Evolutionary conservation across 192 early-diverging fungal species (phyloP), one percentile per base, ranked within the genome.

Genomic region (Obelidium mucronatum): DNA sequence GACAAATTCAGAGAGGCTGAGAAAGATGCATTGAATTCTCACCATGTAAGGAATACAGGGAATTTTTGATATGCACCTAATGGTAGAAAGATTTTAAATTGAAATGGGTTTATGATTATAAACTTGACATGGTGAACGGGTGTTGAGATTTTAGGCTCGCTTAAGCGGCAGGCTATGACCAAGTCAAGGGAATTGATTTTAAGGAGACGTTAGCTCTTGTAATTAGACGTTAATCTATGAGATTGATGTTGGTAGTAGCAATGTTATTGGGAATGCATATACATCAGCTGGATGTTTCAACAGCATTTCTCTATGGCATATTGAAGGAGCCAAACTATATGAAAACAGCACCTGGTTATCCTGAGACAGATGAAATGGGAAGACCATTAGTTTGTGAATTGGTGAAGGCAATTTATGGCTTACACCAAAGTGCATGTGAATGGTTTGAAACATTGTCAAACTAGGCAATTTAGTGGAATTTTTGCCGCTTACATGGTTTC

Each of bases 141-240:
- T 76, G n/a, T 28, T 65, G 64, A 62, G 39, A 26, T 76, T 76
- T 69, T 83, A 84, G 62, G 80, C 83, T 28, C 67, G 81, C 22
- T 36, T 77, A 26, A 28, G 79, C 74, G 1, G 44, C 53, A n/a
- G 83, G 81, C 22, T 79, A 72, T 58, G 63, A 28, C 1, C 83
- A 85, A 53, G 15, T 62, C 19, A 2, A 67, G 1, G 81, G 81
- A 2, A 36, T 82, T 3, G 83, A 85, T 56, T 85, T 80, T 59
- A 62, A 55, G 1, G 76, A 85, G 51, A 80, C 75, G 4, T 80
- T 44, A 55, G 39, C 83, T 6, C 83, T 80, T 3, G 75, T 69
- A 3, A 31, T 70, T 2, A 30, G 66, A 22, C 36, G 33, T 33
- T 65, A 65, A 58, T 56, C 75, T 26, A 31, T 77, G 34, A 4